Base-by-base conservation (phyloP, 306 rosid genomes). In the Ormosia emarginata region DNA sequence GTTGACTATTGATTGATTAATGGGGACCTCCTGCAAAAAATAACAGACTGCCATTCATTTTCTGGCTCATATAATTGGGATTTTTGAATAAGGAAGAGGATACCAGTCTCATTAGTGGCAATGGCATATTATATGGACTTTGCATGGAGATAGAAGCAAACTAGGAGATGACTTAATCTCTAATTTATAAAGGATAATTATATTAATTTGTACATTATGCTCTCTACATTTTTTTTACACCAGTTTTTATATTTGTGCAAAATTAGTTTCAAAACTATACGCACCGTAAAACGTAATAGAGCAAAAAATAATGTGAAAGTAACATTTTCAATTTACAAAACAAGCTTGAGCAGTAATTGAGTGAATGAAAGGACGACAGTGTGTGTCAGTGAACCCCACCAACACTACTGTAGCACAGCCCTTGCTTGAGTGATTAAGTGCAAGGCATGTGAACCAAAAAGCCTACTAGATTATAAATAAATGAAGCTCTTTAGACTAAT, bases 321-420 rank as follows among this genome's bases (percentile, higher is more conserved):
- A 41, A 43, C 49, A 8, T 7, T 43, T 43, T 43, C 49, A n/a
- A 64, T 63, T 15, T 9, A 32, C 50, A 47, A 30, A 7, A 3
- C 73, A 4, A 3, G 30, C 7, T 33, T 43, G 3, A 44, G 32
- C 2, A 74, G 34, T 24, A 29, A 53, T 2, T 2, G 2, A 8
- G 49, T 10, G 66, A 39, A 12, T 52, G 73, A 18, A 71, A 10
- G 74, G 44, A 36, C 4, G 30, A 65, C 33, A 18, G 76, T 66
- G 77, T 69, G 80, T 74, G 73, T 77, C 75, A 74, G 73, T 47
- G 86, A 69, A 71, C 79, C 88, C 85, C 80, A 79, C 72, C 34
- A 46, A n/a, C 33, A 75, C 8, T 30, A 7, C 34, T 2, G 33
- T 44, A 44, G 18, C 7, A 33, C 37, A 71, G 36, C 74, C 15